Evolutionary conservation across 495 filamentous ascomycete genomes (phyloP), one percentile per base, ranked within the genome.

Genomic region (Xylaria curta): DNA sequence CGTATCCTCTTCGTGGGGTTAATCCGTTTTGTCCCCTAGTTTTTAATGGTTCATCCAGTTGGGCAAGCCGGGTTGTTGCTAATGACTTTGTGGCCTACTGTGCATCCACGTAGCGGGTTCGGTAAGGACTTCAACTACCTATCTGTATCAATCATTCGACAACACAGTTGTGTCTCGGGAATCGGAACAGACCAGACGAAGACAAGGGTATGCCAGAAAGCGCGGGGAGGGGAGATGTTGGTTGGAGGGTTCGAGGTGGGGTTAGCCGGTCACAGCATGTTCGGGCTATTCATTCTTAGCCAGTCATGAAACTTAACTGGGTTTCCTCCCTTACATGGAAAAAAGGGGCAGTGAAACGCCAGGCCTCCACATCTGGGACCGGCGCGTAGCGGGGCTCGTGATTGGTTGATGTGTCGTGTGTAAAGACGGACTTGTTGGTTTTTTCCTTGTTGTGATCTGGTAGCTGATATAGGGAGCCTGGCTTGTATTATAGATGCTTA

Each of bases 261-360:
- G 62, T 28, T 46, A 33, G 62, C 40, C 40, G n/a, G 62, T 65
- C 40, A 65, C 62, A 65, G 62, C 36, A 44, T 28, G 17, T 47
- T 33, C 38, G 46, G 40, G 36, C 62, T 28, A 28, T 60, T 60
- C 56, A 10, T 21, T 21, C 58, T 38, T 21, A 38, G 31, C 58
- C 58, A 60, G 31, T 60, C 58, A 38, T 60, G 58, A 60, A 38
- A 38, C 58, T 21, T 12, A 10, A 4, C 33, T 60, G 58, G 58
- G 31, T 21, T 40, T 60, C 33, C 58, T 60, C 31, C 19, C 58
- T 60, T 60, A n/a, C 58, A 38, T 12, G 13, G 58, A 31, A 19
- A n/a, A 60, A 60, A 60, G 58, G 58, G 58, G 58, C 33, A 60
- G 58, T 60, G 58, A 38, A 36, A 60, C 58, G 58, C 58, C 58